Evolutionary conservation across 371 early-diverging fungal species (phyloP).

Genomic region (Apophysomyces variabilis): DNA sequence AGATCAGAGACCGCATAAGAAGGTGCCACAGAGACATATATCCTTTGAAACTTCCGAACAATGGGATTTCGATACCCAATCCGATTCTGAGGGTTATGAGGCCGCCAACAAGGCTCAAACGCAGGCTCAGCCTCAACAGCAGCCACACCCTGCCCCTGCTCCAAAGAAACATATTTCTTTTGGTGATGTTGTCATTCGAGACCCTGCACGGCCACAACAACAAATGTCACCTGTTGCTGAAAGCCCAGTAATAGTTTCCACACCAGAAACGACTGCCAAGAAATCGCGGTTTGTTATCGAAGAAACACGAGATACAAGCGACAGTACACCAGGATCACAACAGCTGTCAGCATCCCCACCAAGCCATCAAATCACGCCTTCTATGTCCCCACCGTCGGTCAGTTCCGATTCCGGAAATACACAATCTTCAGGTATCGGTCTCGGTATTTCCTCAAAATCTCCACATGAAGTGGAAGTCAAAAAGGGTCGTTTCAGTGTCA

Average conservation of each 20-base stretch:
- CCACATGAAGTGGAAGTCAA: constrained; percentile 48
- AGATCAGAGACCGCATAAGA: constrained; percentile 61
- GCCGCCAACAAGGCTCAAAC: neutral
- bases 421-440: neutral
- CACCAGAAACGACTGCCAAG: constrained; percentile 24
- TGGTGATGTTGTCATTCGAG: constrained; percentile 50
- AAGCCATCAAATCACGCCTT: constrained; percentile 29
- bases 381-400: constrained; percentile 8
- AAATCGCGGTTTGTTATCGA: constrained; percentile 64
- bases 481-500: constrained; percentile 68
- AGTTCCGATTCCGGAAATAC: constrained; percentile 15
- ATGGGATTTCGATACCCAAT: constrained; percentile 50
- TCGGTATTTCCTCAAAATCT: constrained; percentile 7
- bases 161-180: constrained; percentile 52
- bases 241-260: constrained; percentile 9
- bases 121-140: constrained; percentile 3
- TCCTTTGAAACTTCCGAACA: constrained; percentile 38
- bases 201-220: constrained; percentile 21
- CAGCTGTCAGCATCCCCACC: constrained; percentile 40
- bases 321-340: constrained; percentile 19
- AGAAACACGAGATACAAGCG: constrained; percentile 26
- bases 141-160: constrained; percentile 4
- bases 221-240: constrained; percentile 5
- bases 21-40: constrained; percentile 40
- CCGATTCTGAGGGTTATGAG: constrained; percentile 20